Base-by-base conservation (phyloP, 768 basidiomycete species). In the Leccinum barrowsii region DNA sequence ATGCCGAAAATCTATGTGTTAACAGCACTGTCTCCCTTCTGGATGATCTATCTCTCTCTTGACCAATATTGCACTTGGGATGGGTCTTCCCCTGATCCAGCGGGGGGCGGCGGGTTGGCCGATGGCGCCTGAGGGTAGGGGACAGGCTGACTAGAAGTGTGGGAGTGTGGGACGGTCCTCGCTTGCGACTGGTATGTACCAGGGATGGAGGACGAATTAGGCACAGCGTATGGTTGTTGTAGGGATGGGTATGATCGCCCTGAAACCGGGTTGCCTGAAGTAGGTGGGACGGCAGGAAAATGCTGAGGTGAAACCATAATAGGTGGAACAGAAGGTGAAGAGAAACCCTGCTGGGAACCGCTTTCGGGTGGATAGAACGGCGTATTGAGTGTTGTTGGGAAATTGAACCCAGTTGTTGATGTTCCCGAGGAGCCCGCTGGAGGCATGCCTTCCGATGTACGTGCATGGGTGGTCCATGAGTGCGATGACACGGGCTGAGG, bases 371-470 rank as follows among this genome's bases (percentile, higher is more conserved):
- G 85, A 68, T 77, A 83, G 72, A 84, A 86, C 11, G 85, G 80
- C 8, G 83, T 77, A 60, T 71, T 83, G 40, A 85, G 76, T 15
- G 85, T 85, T 44, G 82, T 85, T 44, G 82, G 80, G 67, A 86
- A 80, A 52, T 63, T 46, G 65, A 67, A 79, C 48, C 47, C 58
- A 37, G 70, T 65, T 37, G 70, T 34, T 26, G 67, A 28, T 7
- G 63, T 19, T 24, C 61, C 67, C 51, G 68, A 63, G 55, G 70
- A 55, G 44, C 59, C 62, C 47, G 61, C 57, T 48, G 66, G 60
- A 55, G 61, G 47, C 49, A 73, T 60, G 48, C 57, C 66, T 54
- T 68, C 70, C 13, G 73, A 65, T 26, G 60, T 48, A 17, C 57
- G 21, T 42, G 65, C 37, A 44, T 42, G 60, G 30, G 59, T 19